phyloP scores from a whole-genome alignment of 768 basidiomycete species.

The Termitomyces sp. region DNA sequence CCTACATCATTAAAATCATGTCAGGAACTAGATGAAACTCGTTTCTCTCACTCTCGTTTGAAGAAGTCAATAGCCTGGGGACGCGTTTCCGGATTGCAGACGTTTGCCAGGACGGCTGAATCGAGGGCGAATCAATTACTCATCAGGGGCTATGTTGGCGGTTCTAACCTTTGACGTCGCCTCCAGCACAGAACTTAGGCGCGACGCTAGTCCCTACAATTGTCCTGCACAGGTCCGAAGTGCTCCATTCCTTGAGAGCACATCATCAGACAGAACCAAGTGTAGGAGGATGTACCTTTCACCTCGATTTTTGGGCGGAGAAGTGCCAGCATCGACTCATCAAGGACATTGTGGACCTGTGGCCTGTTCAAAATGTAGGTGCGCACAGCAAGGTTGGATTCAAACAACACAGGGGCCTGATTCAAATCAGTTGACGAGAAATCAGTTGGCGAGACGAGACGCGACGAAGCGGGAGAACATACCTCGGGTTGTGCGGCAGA shows the following conservation, averaged over 20 bases:
- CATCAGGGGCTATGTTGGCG: background rate
- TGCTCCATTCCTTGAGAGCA: conserved; percentile 61
- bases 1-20: conserved; percentile 29
- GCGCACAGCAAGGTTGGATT: conserved; percentile 58
- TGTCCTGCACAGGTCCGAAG: conserved; percentile 62
- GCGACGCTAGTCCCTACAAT: conserved; percentile 71
- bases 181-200: conserved; percentile 89
- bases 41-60: conserved; percentile 75
- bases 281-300: conserved; percentile 13
- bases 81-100: conserved; percentile 45
- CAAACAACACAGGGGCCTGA: conserved; percentile 59
- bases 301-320: conserved; percentile 78
- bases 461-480: conserved; percentile 14
- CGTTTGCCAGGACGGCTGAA: conserved; percentile 53
- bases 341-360: conserved; percentile 76
- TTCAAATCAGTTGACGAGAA: conserved; percentile 11
- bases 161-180: conserved; percentile 82
- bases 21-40: conserved; percentile 14
- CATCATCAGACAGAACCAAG: conserved; percentile 7
- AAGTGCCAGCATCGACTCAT: conserved; percentile 68
- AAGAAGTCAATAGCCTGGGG: conserved; percentile 80
- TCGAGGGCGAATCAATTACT: background rate
- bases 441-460: conserved; percentile 7
- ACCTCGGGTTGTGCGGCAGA: conserved; percentile 30
- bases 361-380: conserved; percentile 80